Evolutionary conservation across 1,139 yeast genomes (phyloP).

Genomic region (Candida frijolesensis): DNA sequence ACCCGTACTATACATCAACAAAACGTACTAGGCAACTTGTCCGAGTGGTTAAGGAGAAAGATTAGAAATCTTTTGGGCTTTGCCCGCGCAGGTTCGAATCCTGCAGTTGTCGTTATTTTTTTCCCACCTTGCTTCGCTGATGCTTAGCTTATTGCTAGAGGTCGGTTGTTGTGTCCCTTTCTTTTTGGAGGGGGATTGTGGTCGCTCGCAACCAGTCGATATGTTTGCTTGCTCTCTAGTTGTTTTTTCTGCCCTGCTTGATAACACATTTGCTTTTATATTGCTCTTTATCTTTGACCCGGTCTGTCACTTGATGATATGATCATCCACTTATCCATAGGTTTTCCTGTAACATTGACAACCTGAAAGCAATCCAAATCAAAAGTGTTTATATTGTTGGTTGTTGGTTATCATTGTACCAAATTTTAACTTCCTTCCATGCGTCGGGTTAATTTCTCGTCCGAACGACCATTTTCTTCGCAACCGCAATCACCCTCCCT

Average conservation of each 20-base stretch:
- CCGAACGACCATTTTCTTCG: background rate
- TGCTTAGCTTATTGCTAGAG: no score
- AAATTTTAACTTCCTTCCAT: background rate
- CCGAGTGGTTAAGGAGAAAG: conserved; percentile 49
- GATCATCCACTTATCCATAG: no score
- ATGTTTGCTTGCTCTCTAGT: no score
- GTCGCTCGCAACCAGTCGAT: no score
- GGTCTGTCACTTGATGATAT: no score
- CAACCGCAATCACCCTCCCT: background rate
- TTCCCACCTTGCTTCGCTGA: conserved; percentile 7
- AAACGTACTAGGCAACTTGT: conserved; percentile 19
- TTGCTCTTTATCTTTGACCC: no score
- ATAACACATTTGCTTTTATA: no score
- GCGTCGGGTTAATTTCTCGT: background rate
- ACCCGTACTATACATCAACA: background rate
- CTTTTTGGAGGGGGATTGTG: no score
- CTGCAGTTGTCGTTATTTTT: conserved; percentile 53
- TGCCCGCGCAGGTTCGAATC: conserved; percentile 63
- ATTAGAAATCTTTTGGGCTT: conserved; percentile 60
- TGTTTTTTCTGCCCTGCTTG: no score
- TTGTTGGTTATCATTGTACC: background rate
- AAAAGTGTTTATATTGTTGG: background rate
- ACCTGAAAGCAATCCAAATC: no score
- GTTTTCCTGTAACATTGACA: no score
- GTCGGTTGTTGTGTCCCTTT: no score